Conservation (phyloP, 2,329 filamentous ascomycete species). For the Hymenoscyphus salicellus region DNA sequence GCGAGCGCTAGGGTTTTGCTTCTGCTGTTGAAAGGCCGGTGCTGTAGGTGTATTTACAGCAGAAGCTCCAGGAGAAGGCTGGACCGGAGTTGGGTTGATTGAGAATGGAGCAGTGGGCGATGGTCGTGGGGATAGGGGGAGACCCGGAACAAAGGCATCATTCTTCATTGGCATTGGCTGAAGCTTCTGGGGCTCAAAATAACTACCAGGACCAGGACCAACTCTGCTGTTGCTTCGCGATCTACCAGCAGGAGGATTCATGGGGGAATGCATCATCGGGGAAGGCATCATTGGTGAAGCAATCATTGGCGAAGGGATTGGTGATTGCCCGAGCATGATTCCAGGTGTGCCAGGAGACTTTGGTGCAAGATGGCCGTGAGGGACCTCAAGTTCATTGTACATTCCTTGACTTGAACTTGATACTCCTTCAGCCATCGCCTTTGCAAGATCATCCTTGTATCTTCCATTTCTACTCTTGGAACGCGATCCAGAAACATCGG, state of each 20-base stretch:
- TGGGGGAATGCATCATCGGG: conserved; percentile 28
- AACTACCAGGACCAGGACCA: conserved; percentile 19
- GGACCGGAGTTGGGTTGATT: conserved; percentile 32
- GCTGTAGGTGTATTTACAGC: conserved; percentile 25
- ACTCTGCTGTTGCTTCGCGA: conserved; percentile 32
- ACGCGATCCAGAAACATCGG: conserved; percentile 30
- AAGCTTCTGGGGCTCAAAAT: conserved; percentile 30
- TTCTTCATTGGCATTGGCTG: conserved; percentile 24
- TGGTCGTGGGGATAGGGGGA: conserved; percentile 32
- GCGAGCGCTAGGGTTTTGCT: conserved; percentile 19
- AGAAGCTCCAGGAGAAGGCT: conserved; percentile 25
- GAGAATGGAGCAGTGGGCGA: conserved; percentile 34
- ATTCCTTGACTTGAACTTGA: conserved; percentile 23
- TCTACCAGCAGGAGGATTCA: conserved; percentile 21
- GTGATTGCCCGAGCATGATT: conserved; percentile 19
- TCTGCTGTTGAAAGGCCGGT: conserved; percentile 22
- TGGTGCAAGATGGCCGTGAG: conserved; percentile 23
- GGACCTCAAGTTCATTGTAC: conserved; percentile 28
- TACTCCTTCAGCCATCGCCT: conserved; percentile 25
- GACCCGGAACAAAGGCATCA: conserved; percentile 21
- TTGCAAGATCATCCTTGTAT: conserved; percentile 32
- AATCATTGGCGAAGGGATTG: conserved; percentile 29
- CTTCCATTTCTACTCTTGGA: conserved; percentile 34
- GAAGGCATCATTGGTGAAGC: conserved; percentile 27
- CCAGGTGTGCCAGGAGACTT: conserved; percentile 25